Evolutionary conservation across 1,284 basidiomycete genomes (phyloP).

Genomic region (Moesziomyces sp.): DNA sequence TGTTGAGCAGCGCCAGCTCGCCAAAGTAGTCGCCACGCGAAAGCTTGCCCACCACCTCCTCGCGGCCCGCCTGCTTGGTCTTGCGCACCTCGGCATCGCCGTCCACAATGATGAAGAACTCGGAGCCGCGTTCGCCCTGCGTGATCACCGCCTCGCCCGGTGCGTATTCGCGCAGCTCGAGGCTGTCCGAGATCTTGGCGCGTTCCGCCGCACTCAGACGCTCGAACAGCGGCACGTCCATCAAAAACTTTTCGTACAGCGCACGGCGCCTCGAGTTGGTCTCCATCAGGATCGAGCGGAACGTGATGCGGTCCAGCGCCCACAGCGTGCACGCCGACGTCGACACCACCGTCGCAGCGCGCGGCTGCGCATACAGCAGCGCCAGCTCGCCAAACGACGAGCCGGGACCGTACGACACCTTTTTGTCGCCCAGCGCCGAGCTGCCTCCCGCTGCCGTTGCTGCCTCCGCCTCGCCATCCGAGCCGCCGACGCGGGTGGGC

Average conservation of each 20-base stretch:
- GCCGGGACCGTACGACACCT: constrained; percentile 82
- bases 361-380: constrained; percentile 95
- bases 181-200: constrained; percentile 95
- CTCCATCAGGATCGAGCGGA: constrained; percentile 87
- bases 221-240: constrained; percentile 87
- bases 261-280: constrained; percentile 76
- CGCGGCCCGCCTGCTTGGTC: constrained; percentile 72
- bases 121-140: constrained; percentile 93
- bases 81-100: constrained; percentile 90
- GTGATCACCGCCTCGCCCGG: constrained; percentile 87
- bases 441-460: constrained; percentile 15
- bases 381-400: constrained; percentile 95
- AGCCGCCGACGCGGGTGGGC: constrained; percentile 33
- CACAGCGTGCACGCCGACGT: constrained; percentile 85
- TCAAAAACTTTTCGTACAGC: constrained; percentile 95
- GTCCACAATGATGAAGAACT: constrained; percentile 96
- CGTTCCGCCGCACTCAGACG: constrained; percentile 86
- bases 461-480: constrained; percentile 46
- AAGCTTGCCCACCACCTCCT: constrained; percentile 75
- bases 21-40: constrained; percentile 97
- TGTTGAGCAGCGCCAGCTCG: constrained; percentile 84
- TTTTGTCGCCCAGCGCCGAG: constrained; percentile 53
- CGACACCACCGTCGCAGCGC: constrained; percentile 91
- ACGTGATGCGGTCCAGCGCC: constrained; percentile 95
- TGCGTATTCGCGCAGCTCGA: constrained; percentile 83